Evolutionary conservation across 257 asterid genomes (phyloP).

Genomic region (Echites panduratus): DNA sequence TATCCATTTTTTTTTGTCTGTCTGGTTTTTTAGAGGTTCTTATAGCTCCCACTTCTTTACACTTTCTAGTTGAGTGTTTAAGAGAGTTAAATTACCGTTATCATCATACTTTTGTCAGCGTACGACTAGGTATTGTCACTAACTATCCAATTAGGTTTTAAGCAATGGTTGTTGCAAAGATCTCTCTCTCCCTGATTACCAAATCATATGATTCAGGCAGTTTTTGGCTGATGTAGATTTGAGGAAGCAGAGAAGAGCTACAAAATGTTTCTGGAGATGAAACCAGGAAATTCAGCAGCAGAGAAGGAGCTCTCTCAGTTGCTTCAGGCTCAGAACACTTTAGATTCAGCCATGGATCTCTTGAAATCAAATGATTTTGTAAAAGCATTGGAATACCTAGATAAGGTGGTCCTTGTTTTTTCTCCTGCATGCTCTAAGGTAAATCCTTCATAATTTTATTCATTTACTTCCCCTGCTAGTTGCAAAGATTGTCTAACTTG

Average conservation of each 20-base stretch:
- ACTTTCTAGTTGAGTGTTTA: background rate
- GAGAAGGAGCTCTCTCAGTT: conserved; percentile 86
- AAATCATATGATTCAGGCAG: conserved; percentile 32
- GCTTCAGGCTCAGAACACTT: conserved; percentile 67
- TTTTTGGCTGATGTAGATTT: conserved; percentile 70
- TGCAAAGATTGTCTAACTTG: background rate
- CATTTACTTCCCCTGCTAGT: conserved; percentile 1
- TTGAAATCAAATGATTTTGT: conserved; percentile 60
- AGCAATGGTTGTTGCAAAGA: background rate
- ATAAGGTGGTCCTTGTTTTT: conserved; percentile 81
- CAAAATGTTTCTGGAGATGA: conserved; percentile 69
- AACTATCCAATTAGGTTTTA: background rate
- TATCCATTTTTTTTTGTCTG: background rate
- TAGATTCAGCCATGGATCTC: conserved; percentile 56
- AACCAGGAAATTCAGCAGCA: conserved; percentile 65
- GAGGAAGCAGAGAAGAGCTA: conserved; percentile 80
- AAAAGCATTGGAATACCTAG: conserved; percentile 64
- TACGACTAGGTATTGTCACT: background rate
- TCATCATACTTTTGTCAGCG: background rate
- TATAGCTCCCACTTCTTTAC: background rate
- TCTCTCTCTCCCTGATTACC: conserved; percentile 22
- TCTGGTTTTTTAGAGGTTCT: no score
- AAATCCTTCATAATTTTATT: conserved; percentile 5
- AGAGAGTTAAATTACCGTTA: background rate
- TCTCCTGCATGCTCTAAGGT: conserved; percentile 93